phyloP scores from a whole-genome alignment of 2,329 filamentous ascomycete species.

The Geoglossum cookeanum region DNA sequence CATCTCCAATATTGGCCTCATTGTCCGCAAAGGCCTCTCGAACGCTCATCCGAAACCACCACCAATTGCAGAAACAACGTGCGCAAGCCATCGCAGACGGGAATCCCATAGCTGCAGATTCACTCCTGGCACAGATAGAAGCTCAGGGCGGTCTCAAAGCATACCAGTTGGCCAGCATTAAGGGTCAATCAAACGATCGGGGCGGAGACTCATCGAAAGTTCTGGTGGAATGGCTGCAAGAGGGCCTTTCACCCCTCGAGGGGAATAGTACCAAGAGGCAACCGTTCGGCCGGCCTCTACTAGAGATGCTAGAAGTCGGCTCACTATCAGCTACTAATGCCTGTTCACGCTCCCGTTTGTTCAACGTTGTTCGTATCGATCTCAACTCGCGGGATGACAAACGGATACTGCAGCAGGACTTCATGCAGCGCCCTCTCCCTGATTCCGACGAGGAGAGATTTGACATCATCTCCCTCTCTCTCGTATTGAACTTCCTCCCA shows the following conservation, averaged over 20 bases:
- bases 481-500: slow-evolving; percentile 90
- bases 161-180: slow-evolving; percentile 43
- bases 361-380: slow-evolving; percentile 71
- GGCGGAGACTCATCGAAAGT: slow-evolving; percentile 44
- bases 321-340: slow-evolving; percentile 70
- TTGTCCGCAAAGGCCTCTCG: slow-evolving; percentile 32
- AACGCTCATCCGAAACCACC: slow-evolving; percentile 38
- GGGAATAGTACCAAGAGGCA: slow-evolving; percentile 5
- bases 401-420: slow-evolving; percentile 74
- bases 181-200: slow-evolving; percentile 38
- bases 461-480: slow-evolving; percentile 75
- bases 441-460: slow-evolving; percentile 41
- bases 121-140: slow-evolving; percentile 30
- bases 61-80: slow-evolving; percentile 37
- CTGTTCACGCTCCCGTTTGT: slow-evolving; percentile 51
- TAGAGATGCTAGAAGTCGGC: slow-evolving; percentile 73
- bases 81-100: slow-evolving; percentile 28
- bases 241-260: slow-evolving; percentile 6
- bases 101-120: slow-evolving; percentile 21
- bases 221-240: slow-evolving; percentile 36
- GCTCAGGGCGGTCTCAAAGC: slow-evolving; percentile 37
- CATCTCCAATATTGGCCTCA: slow-evolving; percentile 12
- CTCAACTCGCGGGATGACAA: slow-evolving; percentile 61
- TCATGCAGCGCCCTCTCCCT: slow-evolving; percentile 74
- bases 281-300: slow-evolving; percentile 10